These are phyloP conservation scores for Phyllosticta citribraziliensis DNA, from an alignment of 2,329 filamentous ascomycete species.

Conservation along the genomic window DNA sequence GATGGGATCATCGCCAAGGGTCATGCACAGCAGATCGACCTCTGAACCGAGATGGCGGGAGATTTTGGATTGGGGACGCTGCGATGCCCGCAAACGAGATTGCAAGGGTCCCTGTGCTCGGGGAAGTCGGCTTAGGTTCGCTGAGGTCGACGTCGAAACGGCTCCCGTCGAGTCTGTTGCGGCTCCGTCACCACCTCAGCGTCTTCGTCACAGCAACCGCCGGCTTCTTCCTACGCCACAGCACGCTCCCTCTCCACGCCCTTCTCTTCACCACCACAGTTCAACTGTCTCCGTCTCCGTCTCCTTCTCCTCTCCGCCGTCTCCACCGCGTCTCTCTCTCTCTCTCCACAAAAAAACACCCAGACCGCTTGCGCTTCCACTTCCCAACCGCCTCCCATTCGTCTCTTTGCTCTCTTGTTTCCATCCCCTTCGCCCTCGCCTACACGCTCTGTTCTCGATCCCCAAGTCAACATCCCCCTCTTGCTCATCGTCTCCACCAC, in stretches of 20 bases:
- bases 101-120: neutral
- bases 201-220: neutral
- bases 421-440: too few relatives aligned
- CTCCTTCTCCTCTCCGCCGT: neutral
- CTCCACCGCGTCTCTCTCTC: neutral
- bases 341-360: neutral
- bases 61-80: neutral
- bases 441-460: too few relatives aligned
- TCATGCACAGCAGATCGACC: neutral
- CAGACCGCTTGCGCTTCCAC: neutral
- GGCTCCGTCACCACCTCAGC: too few relatives aligned
- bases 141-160: neutral
- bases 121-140: neutral
- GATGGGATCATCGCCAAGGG: neutral
- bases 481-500: too few relatives aligned
- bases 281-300: neutral
- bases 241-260: neutral
- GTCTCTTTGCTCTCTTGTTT: neutral
- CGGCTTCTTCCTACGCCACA: neutral
- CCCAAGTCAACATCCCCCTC: too few relatives aligned
- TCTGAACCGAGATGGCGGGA: neutral
- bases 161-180: too few relatives aligned
- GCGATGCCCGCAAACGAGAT: neutral
- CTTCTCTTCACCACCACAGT: neutral
- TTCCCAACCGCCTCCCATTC: neutral